A percentile compares a stretch with the other conserved stretches of the same genome.
Evolutionary conservation across 768 basidiomycete genomes (phyloP).

Genomic region (Cystobasidium tubakii): DNA sequence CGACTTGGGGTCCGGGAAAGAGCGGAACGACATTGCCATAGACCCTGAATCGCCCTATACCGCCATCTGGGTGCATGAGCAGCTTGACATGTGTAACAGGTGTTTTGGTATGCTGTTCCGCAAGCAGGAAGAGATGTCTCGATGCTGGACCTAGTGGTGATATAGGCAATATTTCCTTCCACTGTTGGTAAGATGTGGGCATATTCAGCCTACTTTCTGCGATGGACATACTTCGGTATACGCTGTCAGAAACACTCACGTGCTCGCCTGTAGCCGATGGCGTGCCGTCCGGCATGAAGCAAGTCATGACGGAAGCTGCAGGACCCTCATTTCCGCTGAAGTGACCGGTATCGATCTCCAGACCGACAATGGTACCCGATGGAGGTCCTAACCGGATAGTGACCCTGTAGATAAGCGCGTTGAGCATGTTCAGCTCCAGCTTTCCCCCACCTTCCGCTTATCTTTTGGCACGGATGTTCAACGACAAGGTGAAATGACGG

Average conservation of each 20-base stretch:
- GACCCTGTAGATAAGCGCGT: constrained; percentile 57
- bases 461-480: neutral
- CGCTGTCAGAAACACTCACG: neutral
- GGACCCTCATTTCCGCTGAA: constrained; percentile 77
- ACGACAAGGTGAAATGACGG: neutral
- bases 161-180: constrained; percentile 71
- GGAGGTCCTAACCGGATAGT: constrained; percentile 77
- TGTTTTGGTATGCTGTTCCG: constrained; percentile 53
- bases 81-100: constrained; percentile 72
- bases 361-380: constrained; percentile 63
- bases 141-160: constrained; percentile 72
- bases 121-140: constrained; percentile 78
- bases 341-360: constrained; percentile 91
- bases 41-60: constrained; percentile 87
- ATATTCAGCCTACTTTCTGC: neutral
- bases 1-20: constrained; percentile 25
- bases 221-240: neutral
- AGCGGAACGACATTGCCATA: constrained; percentile 64
- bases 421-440: neutral
- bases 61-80: constrained; percentile 93
- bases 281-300: constrained; percentile 48
- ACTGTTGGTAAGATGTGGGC: constrained; percentile 51
- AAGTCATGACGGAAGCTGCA: constrained; percentile 65
- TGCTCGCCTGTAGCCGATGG: constrained; percentile 46
- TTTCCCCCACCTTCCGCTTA: neutral